phyloP scores from a whole-genome alignment of 2,329 filamentous ascomycete species.

The Nothopassalora personata region DNA sequence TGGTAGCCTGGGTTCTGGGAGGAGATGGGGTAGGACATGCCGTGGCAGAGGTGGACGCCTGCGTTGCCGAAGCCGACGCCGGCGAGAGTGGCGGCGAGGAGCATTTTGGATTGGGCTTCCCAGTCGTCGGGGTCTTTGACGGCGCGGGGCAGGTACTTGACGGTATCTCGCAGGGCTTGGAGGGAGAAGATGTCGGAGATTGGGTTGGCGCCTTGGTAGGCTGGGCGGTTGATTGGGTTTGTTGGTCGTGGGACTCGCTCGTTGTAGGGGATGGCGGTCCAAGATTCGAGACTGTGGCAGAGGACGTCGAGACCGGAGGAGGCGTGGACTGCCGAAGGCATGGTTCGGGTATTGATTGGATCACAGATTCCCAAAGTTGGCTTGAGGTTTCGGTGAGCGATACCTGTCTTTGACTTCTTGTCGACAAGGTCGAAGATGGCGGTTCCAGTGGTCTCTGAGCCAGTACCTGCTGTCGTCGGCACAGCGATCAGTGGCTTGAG shows the following conservation, averaged over 20 bases:
- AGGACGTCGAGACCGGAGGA: slow-evolving; percentile 89
- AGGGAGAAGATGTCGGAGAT: slow-evolving; percentile 97
- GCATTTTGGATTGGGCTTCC: slow-evolving; percentile 93
- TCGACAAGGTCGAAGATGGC: slow-evolving; percentile 94
- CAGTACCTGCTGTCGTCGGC: slow-evolving; percentile 80
- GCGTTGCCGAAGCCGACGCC: slow-evolving; percentile 97
- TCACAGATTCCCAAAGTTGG: slow-evolving; percentile 85
- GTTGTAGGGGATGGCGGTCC: slow-evolving; percentile 93
- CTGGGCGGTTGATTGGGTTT: slow-evolving; percentile 85
- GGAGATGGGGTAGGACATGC: slow-evolving; percentile 97
- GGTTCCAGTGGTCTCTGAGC: slow-evolving; percentile 92
- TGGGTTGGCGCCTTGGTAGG: slow-evolving; percentile 95
- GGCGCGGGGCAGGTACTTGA: slow-evolving; percentile 87
- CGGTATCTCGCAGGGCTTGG: slow-evolving; percentile 72
- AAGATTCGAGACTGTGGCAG: slow-evolving; percentile 91
- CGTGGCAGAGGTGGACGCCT: slow-evolving; percentile 82
- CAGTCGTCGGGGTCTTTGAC: slow-evolving; percentile 82
- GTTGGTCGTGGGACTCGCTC: slow-evolving; percentile 76
- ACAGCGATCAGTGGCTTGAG: slow-evolving; percentile 75
- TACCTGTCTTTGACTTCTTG: slow-evolving; percentile 88
- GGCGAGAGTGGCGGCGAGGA: slow-evolving; percentile 86
- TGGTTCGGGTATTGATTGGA: slow-evolving; percentile 86
- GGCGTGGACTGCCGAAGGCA: slow-evolving; percentile 91
- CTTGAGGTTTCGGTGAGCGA: slow-evolving; percentile 92
- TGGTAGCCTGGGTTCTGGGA: slow-evolving; percentile 89